Evolutionary conservation across 2,329 filamentous ascomycete species (phyloP).

Genomic region (Chlorencoelia australis): DNA sequence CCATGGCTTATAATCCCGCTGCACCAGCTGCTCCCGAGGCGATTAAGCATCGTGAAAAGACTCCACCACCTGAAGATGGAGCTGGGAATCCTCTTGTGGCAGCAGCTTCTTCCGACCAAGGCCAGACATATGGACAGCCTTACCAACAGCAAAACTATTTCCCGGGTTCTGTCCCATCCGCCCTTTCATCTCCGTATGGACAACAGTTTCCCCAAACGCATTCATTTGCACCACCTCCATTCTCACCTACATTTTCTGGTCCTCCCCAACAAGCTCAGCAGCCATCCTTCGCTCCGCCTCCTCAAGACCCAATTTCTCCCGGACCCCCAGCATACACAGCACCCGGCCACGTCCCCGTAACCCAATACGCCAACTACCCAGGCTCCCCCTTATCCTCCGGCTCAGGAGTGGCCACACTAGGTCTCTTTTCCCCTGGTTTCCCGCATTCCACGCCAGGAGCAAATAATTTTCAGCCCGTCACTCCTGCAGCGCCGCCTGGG

Average conservation of each 20-base stretch:
- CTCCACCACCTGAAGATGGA: constrained; percentile 61
- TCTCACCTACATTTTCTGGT: too few species aligned
- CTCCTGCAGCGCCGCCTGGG: constrained; percentile 33
- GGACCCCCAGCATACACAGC: constrained; percentile 8
- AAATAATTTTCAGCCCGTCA: constrained; percentile 3
- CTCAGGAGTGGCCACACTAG: constrained; percentile 30
- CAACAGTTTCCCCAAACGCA: constrained; percentile 9
- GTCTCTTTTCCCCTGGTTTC: constrained; percentile 14
- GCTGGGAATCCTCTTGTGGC: constrained; percentile 48
- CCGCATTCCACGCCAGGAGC: constrained; percentile 2
- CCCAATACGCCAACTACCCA: constrained; percentile 38
- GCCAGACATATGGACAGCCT: constrained; percentile 23
- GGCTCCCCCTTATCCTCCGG: constrained; percentile 32
- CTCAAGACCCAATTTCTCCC: constrained; percentile 12
- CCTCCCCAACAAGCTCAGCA: constrained; percentile 16
- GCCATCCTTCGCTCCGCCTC: constrained; percentile 21
- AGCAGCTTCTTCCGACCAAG: constrained; percentile 47
- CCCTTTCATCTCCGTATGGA: constrained; percentile 11
- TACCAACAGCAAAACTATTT: constrained; percentile 24
- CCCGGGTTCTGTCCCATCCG: constrained; percentile 28
- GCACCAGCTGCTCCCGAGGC: constrained; percentile 65
- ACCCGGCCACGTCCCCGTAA: constrained; percentile 17
- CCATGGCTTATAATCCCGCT: constrained; percentile 70
- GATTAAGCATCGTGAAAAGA: constrained; percentile 67
- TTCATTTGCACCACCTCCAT: constrained; percentile 14